Conservation (phyloP, 768 basidiomycete species). For the Lepiota brunneoincarnata region DNA sequence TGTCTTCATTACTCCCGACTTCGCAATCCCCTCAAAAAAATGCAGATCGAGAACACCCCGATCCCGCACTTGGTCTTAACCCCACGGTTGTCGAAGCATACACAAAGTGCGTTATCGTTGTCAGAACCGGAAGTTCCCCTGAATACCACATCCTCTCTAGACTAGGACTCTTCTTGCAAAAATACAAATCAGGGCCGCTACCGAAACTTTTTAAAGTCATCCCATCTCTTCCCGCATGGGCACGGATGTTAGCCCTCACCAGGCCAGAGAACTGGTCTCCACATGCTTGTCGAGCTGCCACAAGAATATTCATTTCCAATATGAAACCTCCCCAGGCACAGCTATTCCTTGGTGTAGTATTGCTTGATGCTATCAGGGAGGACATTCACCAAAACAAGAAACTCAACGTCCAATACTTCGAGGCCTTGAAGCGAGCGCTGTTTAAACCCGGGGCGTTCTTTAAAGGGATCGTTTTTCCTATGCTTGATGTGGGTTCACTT, state of each 20-base stretch:
- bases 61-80: slow-evolving; percentile 86
- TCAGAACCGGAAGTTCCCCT: slow-evolving; percentile 2
- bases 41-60: slow-evolving; percentile 52
- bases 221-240: slow-evolving; percentile 94
- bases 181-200: slow-evolving; percentile 91
- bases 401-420: slow-evolving; percentile 90
- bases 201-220: slow-evolving; percentile 99
- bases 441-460: slow-evolving; percentile 99
- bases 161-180: slow-evolving; percentile 79
- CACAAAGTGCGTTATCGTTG: slow-evolving; percentile 63
- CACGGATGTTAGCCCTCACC: slow-evolving; percentile 90
- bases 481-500: slow-evolving; percentile 71
- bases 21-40: slow-evolving; percentile 1
- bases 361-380: slow-evolving; percentile 85
- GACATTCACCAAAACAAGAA: slow-evolving; percentile 87
- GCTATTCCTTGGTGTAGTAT: slow-evolving; percentile 86
- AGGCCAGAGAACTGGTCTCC: slow-evolving; percentile 93
- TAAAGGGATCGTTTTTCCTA: slow-evolving; percentile 95
- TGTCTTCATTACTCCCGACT: neutral
- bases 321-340: slow-evolving; percentile 96
- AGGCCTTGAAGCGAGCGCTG: slow-evolving; percentile 85
- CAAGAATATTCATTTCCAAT: slow-evolving; percentile 92
- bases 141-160: slow-evolving; percentile 35
- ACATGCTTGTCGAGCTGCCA: slow-evolving; percentile 91
- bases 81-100: slow-evolving; percentile 93